Evolutionary conservation across 2,329 filamentous ascomycete species (phyloP).

Genomic region (Ophiostoma angusticollis): DNA sequence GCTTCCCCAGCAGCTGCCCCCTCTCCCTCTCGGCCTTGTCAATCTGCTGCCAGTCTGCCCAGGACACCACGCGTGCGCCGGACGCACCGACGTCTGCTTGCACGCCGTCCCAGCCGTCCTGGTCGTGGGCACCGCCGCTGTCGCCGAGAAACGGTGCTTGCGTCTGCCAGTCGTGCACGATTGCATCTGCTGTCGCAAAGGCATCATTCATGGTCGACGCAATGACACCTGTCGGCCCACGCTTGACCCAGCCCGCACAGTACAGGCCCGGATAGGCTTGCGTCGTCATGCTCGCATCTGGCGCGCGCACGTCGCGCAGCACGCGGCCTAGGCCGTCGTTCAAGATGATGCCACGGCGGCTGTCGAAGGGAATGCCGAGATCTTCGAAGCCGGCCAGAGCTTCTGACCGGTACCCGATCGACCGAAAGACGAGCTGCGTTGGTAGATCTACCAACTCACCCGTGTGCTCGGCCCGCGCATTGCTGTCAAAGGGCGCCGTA

Average conservation of each 20-base stretch:
- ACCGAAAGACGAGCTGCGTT: constrained; percentile 69
- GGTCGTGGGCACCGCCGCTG: constrained; percentile 6
- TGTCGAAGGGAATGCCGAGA: constrained; percentile 67
- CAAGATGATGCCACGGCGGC: constrained; percentile 58
- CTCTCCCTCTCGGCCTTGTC: constrained; percentile 61
- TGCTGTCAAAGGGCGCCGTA: constrained; percentile 39
- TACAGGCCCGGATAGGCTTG: constrained; percentile 59
- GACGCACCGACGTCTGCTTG: constrained; percentile 41
- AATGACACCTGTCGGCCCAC: constrained; percentile 88
- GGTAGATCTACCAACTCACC: constrained; percentile 40
- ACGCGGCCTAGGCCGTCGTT: constrained; percentile 75
- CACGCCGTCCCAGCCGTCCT: constrained; percentile 64
- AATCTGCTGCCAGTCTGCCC: constrained; percentile 76
- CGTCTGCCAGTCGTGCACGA: constrained; percentile 61
- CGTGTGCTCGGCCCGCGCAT: constrained; percentile 34
- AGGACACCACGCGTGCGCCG: constrained; percentile 50
- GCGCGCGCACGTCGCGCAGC: constrained; percentile 24
- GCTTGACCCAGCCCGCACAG: constrained; percentile 93
- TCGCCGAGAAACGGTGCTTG: constrained; percentile 27
- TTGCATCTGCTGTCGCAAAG: constrained; percentile 74
- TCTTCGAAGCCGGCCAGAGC: constrained; percentile 61
- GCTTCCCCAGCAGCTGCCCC: constrained; percentile 58
- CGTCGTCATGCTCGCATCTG: constrained; percentile 24
- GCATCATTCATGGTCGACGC: constrained; percentile 93
- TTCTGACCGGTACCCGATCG: constrained; percentile 85